Percentiles rank a stretch among this genome's conserved stretches.
These are phyloP conservation scores for Toxoplasma gondii DNA, from an alignment of 169 alveolate species.

Conservation along the genomic window DNA sequence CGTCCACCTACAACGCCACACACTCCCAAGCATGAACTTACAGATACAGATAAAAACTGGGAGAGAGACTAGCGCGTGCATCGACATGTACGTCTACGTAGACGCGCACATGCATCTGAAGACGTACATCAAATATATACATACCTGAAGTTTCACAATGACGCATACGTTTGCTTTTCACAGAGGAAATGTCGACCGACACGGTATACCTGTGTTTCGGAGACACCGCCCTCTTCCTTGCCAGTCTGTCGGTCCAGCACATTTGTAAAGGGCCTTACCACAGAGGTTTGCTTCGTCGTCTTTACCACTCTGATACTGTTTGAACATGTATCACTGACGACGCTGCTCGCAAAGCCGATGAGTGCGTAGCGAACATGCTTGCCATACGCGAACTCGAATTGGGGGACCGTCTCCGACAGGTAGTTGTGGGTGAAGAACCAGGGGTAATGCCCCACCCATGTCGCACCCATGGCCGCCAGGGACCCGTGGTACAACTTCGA, in stretches of 20 bases:
- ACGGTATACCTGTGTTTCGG: not conserved
- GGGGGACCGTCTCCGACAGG: conserved; percentile 78
- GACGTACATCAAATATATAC: not conserved
- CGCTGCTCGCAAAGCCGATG: conserved; percentile 83
- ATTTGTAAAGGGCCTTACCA: conserved; percentile 5
- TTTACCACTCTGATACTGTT: conserved; percentile 85
- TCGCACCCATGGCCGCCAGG: conserved; percentile 78
- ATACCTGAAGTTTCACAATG: not conserved
- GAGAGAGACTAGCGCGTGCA: no score
- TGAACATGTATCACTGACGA: conserved; percentile 82
- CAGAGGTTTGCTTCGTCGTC: conserved; percentile 81
- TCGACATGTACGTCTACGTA: not conserved
- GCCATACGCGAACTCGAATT: conserved; percentile 72
- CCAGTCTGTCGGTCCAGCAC: not conserved
- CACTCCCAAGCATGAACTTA: no score
- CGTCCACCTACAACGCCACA: not conserved
- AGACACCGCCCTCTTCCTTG: not conserved
- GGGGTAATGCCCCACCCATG: conserved; percentile 87
- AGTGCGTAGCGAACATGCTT: conserved; percentile 77
- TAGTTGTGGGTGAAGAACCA: conserved; percentile 88
- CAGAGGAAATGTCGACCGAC: not conserved
- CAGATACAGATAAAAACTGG: no score
- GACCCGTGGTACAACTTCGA: conserved; percentile 79
- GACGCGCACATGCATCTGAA: not conserved
- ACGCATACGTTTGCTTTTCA: no score